Evolutionary conservation across 2,329 filamentous ascomycete species (phyloP), one percentile per base, ranked within the genome.

Genomic region (Capronia americana): DNA sequence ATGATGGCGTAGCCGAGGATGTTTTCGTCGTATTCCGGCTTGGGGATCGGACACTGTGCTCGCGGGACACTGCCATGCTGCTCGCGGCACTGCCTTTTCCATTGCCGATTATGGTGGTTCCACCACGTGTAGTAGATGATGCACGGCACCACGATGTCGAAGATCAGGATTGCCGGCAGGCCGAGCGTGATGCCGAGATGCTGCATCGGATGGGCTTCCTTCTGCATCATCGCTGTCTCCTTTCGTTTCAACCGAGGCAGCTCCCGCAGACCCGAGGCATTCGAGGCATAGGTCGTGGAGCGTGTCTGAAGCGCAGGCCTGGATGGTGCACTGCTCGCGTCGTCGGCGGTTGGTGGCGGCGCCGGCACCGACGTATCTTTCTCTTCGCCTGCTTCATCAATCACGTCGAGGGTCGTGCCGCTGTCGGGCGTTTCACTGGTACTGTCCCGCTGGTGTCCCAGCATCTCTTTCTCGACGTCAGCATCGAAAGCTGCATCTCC

Each of bases 1-100:
- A 61, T 58, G 44, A 68, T 68, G 14, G 66, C 66, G 51, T 56
- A 79, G n/a, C 65, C 65, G 8, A 68, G 44, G 32, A 68, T 65
- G 63, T 65, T 50, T 20, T 68, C 53, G 66, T 68, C 63, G 32
- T 62, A 68, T 44, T 68, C 62, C 7, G 57, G 53, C 34, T 65
- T 62, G 6, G 34, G 38, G 2, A 68, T 24, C 24, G 66, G 66
- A 58, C 66, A 65, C 17, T 62, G 34, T 41, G 26, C 14, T 4
- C 44, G 57, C 4, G 26, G 17, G 17, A 44, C 17, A 23, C 24
- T 51, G 4, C 54, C 59, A 48, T 62, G 65, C 4, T 61, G 51
- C 17, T 65, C 54, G 26, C 50, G 61, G 28, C 65, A 68, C 26
- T 63, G 41, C 20, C 59, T 53, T 23, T 65, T 38, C 63, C 65